These are phyloP conservation scores for Neofusicoccum laricinum DNA, from an alignment of 2,329 filamentous ascomycete species.

Conservation along the genomic window DNA sequence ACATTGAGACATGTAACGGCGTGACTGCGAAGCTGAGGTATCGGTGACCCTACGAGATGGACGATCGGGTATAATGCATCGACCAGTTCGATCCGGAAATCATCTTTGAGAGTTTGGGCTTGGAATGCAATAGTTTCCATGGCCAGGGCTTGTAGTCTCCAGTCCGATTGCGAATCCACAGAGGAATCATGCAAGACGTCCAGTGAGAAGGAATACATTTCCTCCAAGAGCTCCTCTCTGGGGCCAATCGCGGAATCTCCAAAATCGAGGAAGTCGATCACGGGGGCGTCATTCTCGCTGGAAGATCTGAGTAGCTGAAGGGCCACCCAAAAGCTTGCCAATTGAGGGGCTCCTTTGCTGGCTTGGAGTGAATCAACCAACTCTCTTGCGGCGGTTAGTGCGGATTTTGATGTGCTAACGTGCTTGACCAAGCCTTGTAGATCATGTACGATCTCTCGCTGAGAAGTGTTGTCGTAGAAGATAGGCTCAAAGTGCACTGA, in stretches of 20 bases:
- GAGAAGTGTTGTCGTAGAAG: slow-evolving; percentile 58
- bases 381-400: slow-evolving; percentile 56
- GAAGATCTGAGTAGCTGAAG: slow-evolving; percentile 66
- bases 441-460: slow-evolving; percentile 61
- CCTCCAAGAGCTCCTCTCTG: slow-evolving; percentile 46
- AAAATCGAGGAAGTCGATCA: slow-evolving; percentile 66
- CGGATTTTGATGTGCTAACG: slow-evolving; percentile 44
- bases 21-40: slow-evolving; percentile 68
- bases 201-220: slow-evolving; percentile 69
- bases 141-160: slow-evolving; percentile 73
- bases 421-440: slow-evolving; percentile 61
- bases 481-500: slow-evolving; percentile 56
- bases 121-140: slow-evolving; percentile 78
- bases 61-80: slow-evolving; percentile 90
- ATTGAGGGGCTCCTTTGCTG: slow-evolving; percentile 55
- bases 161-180: slow-evolving; percentile 51
- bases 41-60: slow-evolving; percentile 75
- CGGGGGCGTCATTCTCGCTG: slow-evolving; percentile 49
- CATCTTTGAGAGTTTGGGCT: slow-evolving; percentile 61
- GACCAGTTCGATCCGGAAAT: slow-evolving; percentile 81
- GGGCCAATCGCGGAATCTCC: slow-evolving; percentile 26
- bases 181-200: slow-evolving; percentile 52
- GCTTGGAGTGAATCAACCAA: slow-evolving; percentile 64
- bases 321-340: slow-evolving; percentile 78
- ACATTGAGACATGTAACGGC: slow-evolving; percentile 80